Evolutionary conservation across 148 eudicot genomes (phyloP).

Genomic region (Persicaria maculosa): DNA sequence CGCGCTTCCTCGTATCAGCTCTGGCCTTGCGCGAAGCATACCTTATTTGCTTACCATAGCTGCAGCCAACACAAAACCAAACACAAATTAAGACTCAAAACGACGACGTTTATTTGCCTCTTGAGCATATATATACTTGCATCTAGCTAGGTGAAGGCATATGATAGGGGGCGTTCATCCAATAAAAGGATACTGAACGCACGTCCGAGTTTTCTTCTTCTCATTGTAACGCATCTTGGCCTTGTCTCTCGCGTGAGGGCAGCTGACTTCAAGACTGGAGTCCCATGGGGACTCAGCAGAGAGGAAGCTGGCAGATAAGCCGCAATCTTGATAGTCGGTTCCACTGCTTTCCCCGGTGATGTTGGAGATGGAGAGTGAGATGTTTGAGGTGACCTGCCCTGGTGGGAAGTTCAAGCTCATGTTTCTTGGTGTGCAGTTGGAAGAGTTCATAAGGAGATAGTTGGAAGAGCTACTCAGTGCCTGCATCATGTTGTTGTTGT

Average conservation of each 20-base stretch:
- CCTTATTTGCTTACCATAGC: conserved; percentile 55
- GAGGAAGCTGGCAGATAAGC: conserved; percentile 37
- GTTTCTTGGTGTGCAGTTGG: conserved; percentile 23
- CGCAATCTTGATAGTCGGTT: conserved; percentile 51
- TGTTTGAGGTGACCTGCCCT: conserved; percentile 23
- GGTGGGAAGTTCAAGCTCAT: conserved; percentile 24
- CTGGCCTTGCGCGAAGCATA: conserved; percentile 55
- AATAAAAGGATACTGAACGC: conserved; percentile 10
- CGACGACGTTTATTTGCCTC: not conserved
- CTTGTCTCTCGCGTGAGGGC: conserved; percentile 47
- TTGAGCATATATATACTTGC: too few relatives aligned
- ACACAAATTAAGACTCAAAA: not conserved
- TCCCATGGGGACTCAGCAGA: conserved; percentile 48
- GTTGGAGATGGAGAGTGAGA: conserved; percentile 37
- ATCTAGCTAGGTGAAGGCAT: not conserved
- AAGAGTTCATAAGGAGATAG: conserved; percentile 25
- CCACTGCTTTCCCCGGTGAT: conserved; percentile 45
- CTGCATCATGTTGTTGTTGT: conserved; percentile 22
- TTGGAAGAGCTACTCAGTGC: conserved; percentile 22
- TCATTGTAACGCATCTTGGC: conserved; percentile 71
- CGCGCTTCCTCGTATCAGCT: conserved; percentile 53
- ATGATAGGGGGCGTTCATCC: not conserved
- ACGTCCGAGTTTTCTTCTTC: conserved; percentile 61
- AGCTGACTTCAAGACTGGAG: conserved; percentile 29
- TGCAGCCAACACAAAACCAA: conserved; percentile 13